Evolutionary conservation across 192 early-diverging fungal genomes (phyloP).

Genomic region (Linnemannia exigua): DNA sequence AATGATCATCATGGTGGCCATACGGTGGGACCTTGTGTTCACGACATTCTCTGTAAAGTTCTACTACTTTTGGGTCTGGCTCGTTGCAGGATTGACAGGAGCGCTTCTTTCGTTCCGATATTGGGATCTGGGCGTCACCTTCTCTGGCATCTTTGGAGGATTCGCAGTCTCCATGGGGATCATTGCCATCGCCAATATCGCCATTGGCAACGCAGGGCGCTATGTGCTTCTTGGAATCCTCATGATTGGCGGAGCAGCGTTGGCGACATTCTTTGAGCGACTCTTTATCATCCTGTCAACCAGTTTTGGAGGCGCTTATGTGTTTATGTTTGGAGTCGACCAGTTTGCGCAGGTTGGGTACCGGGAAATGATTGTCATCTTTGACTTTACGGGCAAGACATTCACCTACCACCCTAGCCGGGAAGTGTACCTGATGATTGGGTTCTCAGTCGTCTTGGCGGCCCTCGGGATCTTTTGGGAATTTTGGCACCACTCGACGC

Average conservation of each 20-base stretch:
- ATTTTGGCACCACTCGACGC: constrained; percentile 46
- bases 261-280: constrained; percentile 58
- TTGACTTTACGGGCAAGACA: constrained; percentile 52
- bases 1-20: constrained; percentile 51
- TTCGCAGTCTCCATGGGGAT: constrained; percentile 50
- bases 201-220: constrained; percentile 34
- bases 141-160: constrained; percentile 46
- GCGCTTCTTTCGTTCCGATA: constrained; percentile 38
- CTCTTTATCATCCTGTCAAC: constrained; percentile 61
- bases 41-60: constrained; percentile 42
- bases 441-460: constrained; percentile 23
- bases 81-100: constrained; percentile 24
- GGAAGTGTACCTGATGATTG: constrained; percentile 44
- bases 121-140: constrained; percentile 54
- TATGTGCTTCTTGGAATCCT: constrained; percentile 48
- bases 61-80: constrained; percentile 55
- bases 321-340: constrained; percentile 66
- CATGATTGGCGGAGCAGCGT: constrained; percentile 50
- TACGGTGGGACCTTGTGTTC: constrained; percentile 48
- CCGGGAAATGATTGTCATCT: constrained; percentile 55
- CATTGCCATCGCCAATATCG: constrained; percentile 37
- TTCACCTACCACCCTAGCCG: constrained; percentile 41
- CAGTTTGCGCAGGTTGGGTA: constrained; percentile 66
- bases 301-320: constrained; percentile 65
- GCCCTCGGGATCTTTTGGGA: constrained; percentile 41